phyloP scores from a whole-genome alignment of 2,329 filamentous ascomycete species.

The Pyricularia grisea region DNA sequence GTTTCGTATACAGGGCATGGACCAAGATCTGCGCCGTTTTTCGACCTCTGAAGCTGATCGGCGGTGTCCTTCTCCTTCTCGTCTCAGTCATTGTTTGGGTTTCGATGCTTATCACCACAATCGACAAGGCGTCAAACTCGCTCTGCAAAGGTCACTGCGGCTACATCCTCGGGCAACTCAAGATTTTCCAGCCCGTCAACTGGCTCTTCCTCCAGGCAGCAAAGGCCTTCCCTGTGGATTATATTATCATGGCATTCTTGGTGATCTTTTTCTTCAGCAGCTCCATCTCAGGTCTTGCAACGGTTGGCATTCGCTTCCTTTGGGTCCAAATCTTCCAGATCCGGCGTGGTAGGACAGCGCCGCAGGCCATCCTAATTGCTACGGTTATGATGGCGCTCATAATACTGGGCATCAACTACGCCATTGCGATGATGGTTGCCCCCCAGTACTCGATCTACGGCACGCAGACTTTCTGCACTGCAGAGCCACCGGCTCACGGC shows the following conservation, averaged over 20 bases:
- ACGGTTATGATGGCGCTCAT: slow-evolving; percentile 88
- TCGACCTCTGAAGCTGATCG: slow-evolving; percentile 79
- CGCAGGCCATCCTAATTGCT: slow-evolving; percentile 82
- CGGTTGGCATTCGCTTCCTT: slow-evolving; percentile 87
- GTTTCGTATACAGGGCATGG: slow-evolving; percentile 66
- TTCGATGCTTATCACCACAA: slow-evolving; percentile 89
- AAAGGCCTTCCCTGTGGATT: slow-evolving; percentile 83
- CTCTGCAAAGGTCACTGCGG: slow-evolving; percentile 85
- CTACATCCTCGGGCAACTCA: slow-evolving; percentile 78
- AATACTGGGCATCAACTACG: slow-evolving; percentile 85
- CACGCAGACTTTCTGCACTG: slow-evolving; percentile 87
- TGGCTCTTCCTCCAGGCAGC: slow-evolving; percentile 76
- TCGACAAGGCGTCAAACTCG: slow-evolving; percentile 95
- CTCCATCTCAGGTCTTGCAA: slow-evolving; percentile 77
- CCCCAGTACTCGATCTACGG: slow-evolving; percentile 94
- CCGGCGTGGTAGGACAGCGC: slow-evolving; percentile 77
- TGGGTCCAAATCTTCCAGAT: slow-evolving; percentile 94
- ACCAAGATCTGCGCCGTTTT: slow-evolving; percentile 73
- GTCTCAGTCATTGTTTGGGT: slow-evolving; percentile 70
- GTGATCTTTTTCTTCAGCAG: slow-evolving; percentile 82
- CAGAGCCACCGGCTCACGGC: slow-evolving; percentile 50
- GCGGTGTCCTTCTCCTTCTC: slow-evolving; percentile 68
- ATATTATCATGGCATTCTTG: slow-evolving; percentile 76
- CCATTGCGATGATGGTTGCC: slow-evolving; percentile 85
- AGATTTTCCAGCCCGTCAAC: slow-evolving; percentile 93